Conservation (phyloP, 768 basidiomycete genomes). For the Crucibulum laeve region DNA sequence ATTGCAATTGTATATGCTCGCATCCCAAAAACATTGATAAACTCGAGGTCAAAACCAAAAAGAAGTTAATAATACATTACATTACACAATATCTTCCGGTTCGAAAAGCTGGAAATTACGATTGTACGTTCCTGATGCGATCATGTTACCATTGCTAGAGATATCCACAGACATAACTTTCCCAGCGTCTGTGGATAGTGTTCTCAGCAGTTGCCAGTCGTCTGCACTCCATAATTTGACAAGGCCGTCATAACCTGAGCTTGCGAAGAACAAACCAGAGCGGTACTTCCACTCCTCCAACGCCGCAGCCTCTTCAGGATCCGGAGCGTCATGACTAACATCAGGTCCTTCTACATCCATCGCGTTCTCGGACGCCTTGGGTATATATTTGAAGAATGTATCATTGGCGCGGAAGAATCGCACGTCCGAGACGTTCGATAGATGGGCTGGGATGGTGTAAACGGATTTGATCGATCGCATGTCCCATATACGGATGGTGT, state of each 20-base stretch:
- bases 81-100: constrained; percentile 54
- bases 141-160: constrained; percentile 72
- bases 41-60: not conserved
- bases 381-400: constrained; percentile 36
- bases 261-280: constrained; percentile 89
- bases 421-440: constrained; percentile 91
- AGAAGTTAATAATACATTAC: constrained; percentile 5
- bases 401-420: constrained; percentile 84
- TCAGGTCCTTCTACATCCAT: constrained; percentile 45
- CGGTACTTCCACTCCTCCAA: constrained; percentile 77
- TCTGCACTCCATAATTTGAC: constrained; percentile 98
- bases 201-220: constrained; percentile 91
- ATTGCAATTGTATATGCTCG: too few species aligned
- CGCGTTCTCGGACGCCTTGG: constrained; percentile 36
- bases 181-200: constrained; percentile 90
- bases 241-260: constrained; percentile 90
- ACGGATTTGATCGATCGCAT: constrained; percentile 89
- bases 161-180: constrained; percentile 99
- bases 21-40: too few species aligned
- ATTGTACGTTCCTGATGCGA: constrained; percentile 90
- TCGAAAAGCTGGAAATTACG: constrained; percentile 93
- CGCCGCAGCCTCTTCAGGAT: constrained; percentile 29
- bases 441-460: constrained; percentile 95
- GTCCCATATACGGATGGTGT: constrained; percentile 99
- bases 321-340: constrained; percentile 30